Percentiles rank a stretch among this genome's conserved stretches.
Conservation (phyloP, 2,329 filamentous ascomycete species). For the Verticillium albo-atrum region DNA sequence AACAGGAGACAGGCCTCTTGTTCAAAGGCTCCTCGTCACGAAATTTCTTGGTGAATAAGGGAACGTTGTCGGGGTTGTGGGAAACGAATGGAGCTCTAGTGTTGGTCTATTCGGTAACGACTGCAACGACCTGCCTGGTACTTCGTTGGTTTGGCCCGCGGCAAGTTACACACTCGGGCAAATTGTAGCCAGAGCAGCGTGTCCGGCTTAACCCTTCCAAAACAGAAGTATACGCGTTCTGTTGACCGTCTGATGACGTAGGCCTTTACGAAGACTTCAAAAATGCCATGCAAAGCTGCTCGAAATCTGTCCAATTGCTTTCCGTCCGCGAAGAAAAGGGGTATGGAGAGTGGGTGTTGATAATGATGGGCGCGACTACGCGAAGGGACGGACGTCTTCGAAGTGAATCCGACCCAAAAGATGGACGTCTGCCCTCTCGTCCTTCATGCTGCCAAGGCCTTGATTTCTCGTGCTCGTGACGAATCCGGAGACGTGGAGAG, state of each 20-base stretch:
- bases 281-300: not conserved
- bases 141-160: not conserved
- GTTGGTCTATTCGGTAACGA: not conserved
- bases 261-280: not conserved
- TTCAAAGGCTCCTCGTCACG: not conserved
- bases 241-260: not conserved
- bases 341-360: not conserved
- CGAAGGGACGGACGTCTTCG: not conserved
- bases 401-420: not conserved
- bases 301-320: not conserved
- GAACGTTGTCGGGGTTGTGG: not conserved
- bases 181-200: not conserved
- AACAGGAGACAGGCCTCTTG: no score
- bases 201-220: not conserved
- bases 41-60: not conserved
- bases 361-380: not conserved
- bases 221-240: not conserved
- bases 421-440: not conserved
- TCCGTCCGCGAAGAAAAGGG: not conserved
- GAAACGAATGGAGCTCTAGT: not conserved
- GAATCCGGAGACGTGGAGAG: slow-evolving; percentile 4
- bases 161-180: not conserved
- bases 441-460: slow-evolving; percentile 20
- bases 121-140: not conserved
- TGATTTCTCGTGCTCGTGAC: slow-evolving; percentile 26